Evolutionary conservation across 495 filamentous ascomycete species (phyloP).

Genomic region (Annulohypoxylon stygium): DNA sequence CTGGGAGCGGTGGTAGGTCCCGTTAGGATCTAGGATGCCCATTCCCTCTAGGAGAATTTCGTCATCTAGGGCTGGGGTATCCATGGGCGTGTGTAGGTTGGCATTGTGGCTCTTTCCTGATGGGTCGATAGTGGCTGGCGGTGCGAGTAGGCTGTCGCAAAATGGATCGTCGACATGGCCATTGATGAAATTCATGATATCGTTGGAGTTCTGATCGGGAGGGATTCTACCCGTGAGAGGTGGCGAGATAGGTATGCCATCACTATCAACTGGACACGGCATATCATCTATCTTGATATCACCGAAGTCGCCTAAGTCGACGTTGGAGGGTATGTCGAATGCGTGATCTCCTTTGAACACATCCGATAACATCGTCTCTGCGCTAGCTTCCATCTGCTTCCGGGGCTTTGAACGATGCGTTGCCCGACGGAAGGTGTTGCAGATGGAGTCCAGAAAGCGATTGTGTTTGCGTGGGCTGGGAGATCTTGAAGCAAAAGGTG

Average conservation of each 20-base stretch:
- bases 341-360: conserved; percentile 19
- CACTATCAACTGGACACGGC: conserved; percentile 22
- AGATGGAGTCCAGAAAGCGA: conserved; percentile 44
- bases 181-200: conserved; percentile 46
- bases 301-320: conserved; percentile 35
- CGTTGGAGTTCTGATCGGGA: conserved; percentile 32
- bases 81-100: conserved; percentile 49
- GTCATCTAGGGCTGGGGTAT: conserved; percentile 45
- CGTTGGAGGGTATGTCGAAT: conserved; percentile 27
- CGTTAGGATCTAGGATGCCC: conserved; percentile 27
- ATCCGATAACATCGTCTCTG: conserved; percentile 23
- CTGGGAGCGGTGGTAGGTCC: conserved; percentile 20
- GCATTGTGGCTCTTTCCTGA: conserved; percentile 19
- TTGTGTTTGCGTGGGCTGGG: conserved; percentile 44
- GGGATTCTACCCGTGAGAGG: conserved; percentile 53
- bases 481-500: conserved; percentile 25
- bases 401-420: conserved; percentile 41
- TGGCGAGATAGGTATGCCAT: conserved; percentile 49
- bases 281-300: conserved; percentile 39
- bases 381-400: conserved; percentile 22
- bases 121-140: conserved; percentile 34
- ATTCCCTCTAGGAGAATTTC: conserved; percentile 42
- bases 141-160: conserved; percentile 38
- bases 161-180: conserved; percentile 58
- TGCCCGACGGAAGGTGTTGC: conserved; percentile 41